phyloP scores from a whole-genome alignment of 805 yeast genomes.

The Candida ascalaphidarum region DNA sequence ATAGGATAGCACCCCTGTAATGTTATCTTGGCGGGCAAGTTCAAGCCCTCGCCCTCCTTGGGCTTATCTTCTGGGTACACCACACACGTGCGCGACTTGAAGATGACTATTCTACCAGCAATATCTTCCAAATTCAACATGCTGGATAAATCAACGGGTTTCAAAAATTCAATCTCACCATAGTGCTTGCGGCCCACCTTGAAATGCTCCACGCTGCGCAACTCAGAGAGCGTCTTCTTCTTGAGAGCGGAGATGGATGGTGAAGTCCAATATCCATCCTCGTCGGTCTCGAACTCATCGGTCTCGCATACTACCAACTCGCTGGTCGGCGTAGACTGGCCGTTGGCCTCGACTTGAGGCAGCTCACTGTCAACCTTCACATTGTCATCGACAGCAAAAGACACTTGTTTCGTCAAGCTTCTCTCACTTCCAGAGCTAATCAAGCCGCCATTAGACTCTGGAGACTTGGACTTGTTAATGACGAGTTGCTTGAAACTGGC shows the following conservation, averaged over 20 bases:
- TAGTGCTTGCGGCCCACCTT: conserved; percentile 70
- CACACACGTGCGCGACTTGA: conserved; percentile 51
- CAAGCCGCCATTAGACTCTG: neutral
- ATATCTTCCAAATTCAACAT: conserved; percentile 53
- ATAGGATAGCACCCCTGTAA: conserved; percentile 76
- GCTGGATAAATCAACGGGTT: conserved; percentile 77
- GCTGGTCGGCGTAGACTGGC: conserved; percentile 3
- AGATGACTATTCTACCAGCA: conserved; percentile 55
- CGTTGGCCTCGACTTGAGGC: conserved; percentile 9
- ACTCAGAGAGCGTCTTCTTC: conserved; percentile 50
- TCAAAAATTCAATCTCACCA: conserved; percentile 70
- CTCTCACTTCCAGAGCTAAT: conserved; percentile 2
- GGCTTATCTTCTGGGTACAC: conserved; percentile 67
- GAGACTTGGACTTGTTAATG: conserved; percentile 34
- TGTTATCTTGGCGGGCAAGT: conserved; percentile 64
- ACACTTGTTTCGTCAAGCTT: conserved; percentile 20
- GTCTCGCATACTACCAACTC: conserved; percentile 9
- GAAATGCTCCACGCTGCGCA: conserved; percentile 55
- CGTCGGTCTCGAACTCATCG: conserved; percentile 34
- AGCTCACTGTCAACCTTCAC: conserved; percentile 1
- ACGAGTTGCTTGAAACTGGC: conserved; percentile 45
- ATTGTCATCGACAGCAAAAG: conserved; percentile 15
- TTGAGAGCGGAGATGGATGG: conserved; percentile 65
- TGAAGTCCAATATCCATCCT: conserved; percentile 79
- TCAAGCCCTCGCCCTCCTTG: conserved; percentile 70